Percentiles rank a stretch among this genome's conserved stretches.
Conservation (phyloP, 2,329 filamentous ascomycete genomes). For the Lachnellula hyalina region DNA sequence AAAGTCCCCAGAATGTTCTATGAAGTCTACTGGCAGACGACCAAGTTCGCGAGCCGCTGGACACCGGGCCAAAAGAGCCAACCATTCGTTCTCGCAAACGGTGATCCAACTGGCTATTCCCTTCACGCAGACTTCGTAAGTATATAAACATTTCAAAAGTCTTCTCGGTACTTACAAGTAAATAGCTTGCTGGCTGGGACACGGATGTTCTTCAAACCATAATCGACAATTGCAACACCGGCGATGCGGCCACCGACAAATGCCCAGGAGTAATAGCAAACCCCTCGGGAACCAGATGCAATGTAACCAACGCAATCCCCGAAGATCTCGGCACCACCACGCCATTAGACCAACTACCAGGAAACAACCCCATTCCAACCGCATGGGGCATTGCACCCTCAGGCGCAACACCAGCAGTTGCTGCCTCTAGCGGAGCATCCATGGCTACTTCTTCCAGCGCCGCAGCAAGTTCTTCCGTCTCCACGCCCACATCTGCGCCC, state of each 20-base stretch:
- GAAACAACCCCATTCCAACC: slow-evolving; percentile 49
- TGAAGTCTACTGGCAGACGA: slow-evolving; percentile 80
- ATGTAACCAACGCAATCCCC: slow-evolving; percentile 42
- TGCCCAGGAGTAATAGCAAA: slow-evolving; percentile 54
- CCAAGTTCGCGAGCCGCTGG: slow-evolving; percentile 53
- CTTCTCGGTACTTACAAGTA: slow-evolving; percentile 35
- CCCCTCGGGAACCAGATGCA: slow-evolving; percentile 43
- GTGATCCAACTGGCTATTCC: slow-evolving; percentile 68
- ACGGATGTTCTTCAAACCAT: slow-evolving; percentile 62
- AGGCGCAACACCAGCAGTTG: slow-evolving; percentile 1
- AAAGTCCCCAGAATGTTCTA: slow-evolving; percentile 74
- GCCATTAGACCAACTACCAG: slow-evolving; percentile 45
- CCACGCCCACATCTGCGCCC: background rate
- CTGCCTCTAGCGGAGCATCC: slow-evolving; percentile 1
- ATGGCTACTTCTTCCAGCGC: background rate
- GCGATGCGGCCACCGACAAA: slow-evolving; percentile 54
- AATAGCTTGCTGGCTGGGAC: slow-evolving; percentile 73
- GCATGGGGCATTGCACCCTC: slow-evolving; percentile 35
- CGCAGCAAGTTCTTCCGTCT: background rate
- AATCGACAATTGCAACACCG: slow-evolving; percentile 64
- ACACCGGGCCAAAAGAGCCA: slow-evolving; percentile 56
- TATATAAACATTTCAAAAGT: background rate
- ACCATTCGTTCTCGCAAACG: slow-evolving; percentile 76
- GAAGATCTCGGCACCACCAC: slow-evolving; percentile 35
- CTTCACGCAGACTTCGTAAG: slow-evolving; percentile 70